Conservation (phyloP, 1,139 yeast species). For the Diutina scorzettiae region DNA sequence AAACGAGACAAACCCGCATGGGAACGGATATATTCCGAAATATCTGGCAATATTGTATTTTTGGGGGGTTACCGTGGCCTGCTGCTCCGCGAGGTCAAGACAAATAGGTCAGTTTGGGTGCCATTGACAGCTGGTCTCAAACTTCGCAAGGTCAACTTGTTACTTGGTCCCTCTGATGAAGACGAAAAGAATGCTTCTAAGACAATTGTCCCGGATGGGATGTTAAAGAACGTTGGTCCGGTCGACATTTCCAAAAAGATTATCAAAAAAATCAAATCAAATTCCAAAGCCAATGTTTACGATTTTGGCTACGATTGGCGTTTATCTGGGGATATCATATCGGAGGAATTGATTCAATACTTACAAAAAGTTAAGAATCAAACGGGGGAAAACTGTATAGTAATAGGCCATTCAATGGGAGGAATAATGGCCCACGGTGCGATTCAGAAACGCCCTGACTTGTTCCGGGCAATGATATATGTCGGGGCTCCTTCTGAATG, state of each 20-base stretch:
- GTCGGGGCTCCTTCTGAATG: slow-evolving; percentile 82
- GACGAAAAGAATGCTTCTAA: slow-evolving; percentile 45
- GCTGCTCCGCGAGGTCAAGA: slow-evolving; percentile 52
- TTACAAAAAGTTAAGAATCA: slow-evolving; percentile 27
- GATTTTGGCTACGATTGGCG: slow-evolving; percentile 93
- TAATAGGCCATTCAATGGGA: slow-evolving; percentile 91
- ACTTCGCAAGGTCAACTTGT: slow-evolving; percentile 52
- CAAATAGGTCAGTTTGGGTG: slow-evolving; percentile 68
- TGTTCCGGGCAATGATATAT: slow-evolving; percentile 64
- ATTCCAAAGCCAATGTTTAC: slow-evolving; percentile 41
- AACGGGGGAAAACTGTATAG: slow-evolving; percentile 45
- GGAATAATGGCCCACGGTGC: slow-evolving; percentile 77
- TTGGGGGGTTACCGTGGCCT: slow-evolving; percentile 88
- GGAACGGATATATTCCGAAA: slow-evolving; percentile 26
- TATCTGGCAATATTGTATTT: slow-evolving; percentile 68
- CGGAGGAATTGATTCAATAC: slow-evolving; percentile 37
- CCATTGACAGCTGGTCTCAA: slow-evolving; percentile 81
- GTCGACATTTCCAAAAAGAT: slow-evolving; percentile 63
- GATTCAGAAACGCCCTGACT: slow-evolving; percentile 51
- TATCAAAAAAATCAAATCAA: slow-evolving; percentile 39
- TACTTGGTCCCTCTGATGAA: slow-evolving; percentile 58
- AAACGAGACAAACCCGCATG: slow-evolving; percentile 16
- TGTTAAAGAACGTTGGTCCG: slow-evolving; percentile 77
- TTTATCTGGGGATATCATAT: slow-evolving; percentile 44
- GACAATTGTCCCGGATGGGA: slow-evolving; percentile 58